Evolutionary conservation across 768 basidiomycete genomes (phyloP).

Genomic region (Tulasnella sp.): DNA sequence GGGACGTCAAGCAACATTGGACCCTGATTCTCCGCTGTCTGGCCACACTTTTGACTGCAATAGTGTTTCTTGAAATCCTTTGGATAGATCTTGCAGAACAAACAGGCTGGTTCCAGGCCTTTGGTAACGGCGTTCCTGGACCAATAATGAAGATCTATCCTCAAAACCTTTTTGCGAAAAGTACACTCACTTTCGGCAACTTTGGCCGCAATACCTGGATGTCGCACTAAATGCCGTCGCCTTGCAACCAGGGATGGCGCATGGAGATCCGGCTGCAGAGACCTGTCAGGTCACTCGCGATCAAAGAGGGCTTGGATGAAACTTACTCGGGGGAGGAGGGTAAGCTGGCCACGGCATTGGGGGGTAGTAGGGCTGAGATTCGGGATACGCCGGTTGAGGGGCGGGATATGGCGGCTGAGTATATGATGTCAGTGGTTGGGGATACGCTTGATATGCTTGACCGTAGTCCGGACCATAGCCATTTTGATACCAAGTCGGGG

Average conservation of each 20-base stretch:
- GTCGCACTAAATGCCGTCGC: neutral
- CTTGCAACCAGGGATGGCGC: neutral
- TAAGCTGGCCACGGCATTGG: neutral
- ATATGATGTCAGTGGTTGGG: neutral
- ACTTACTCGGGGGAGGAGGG: neutral
- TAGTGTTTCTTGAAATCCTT: neutral
- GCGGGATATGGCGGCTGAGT: neutral
- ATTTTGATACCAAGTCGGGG: neutral
- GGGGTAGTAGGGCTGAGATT: neutral
- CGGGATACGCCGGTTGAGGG: neutral
- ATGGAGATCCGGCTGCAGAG: neutral
- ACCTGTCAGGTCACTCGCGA: neutral
- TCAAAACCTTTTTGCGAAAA: neutral
- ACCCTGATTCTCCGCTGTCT: neutral
- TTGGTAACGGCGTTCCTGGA: conserved; percentile 1
- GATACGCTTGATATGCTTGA: neutral
- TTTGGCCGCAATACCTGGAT: neutral
- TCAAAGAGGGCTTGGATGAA: neutral
- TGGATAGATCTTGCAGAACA: conserved; percentile 6
- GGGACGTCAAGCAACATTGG: conserved; percentile 5
- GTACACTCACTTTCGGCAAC: neutral
- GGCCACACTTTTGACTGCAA: neutral
- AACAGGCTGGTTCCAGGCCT: conserved; percentile 9
- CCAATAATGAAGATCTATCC: no score
- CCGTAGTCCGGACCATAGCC: neutral